Base-by-base conservation (phyloP, 2,329 filamentous ascomycete genomes). In the Talaromyces sp. region DNA sequence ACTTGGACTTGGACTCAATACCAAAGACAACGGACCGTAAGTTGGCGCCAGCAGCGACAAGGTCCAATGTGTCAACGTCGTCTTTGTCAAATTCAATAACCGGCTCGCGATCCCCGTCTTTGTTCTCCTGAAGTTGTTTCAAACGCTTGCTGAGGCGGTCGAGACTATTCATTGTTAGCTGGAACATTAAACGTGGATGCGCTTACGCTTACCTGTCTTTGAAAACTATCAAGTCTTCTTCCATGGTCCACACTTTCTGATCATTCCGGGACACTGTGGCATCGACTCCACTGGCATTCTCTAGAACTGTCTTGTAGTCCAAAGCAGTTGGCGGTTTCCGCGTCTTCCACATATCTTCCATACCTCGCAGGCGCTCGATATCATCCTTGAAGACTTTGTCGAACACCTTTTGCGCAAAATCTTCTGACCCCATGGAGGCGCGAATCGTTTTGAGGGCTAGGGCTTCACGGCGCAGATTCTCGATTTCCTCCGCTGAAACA, bases 331-430 rank as follows among this genome's bases (percentile, higher is more conserved):
- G 94, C 1, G 88, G 81, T 63, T 85, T 85, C 65, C 92, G 85
- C 3, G 85, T 87, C 75, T 92, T 95, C 94, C 94, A 99, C 91
- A 97, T 96, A 64, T 95, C 93, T 70, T 94, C 88, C 85, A 97
- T 95, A 14, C 88, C 89, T 46, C 87, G 83, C 59, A 99, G 74
- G 17, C 94, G 85, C 64, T 88, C 81, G 58, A 99, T 89, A 69
- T 99, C 94, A 55, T 89, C 81, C 63, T 87, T 85, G 75, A 94
- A 99, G 3, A 97, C 92, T 73, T 97, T 99, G 70, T 96, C 85
- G 70, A 97, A 97, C 0, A 99, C 85, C 69, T 90, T 84, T 64
- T 86, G 82, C 1, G 89, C 80, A 68, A 97, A 97, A 5, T 89
- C 83, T 0, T 85, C 79, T 0, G 88, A 92, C 32, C 91, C 92